Percentiles rank a stretch among this genome's conserved stretches.
These are phyloP conservation scores for Aspergillus carbonarius DNA, from an alignment of 2,329 filamentous ascomycete genomes.

Conservation along the genomic window DNA sequence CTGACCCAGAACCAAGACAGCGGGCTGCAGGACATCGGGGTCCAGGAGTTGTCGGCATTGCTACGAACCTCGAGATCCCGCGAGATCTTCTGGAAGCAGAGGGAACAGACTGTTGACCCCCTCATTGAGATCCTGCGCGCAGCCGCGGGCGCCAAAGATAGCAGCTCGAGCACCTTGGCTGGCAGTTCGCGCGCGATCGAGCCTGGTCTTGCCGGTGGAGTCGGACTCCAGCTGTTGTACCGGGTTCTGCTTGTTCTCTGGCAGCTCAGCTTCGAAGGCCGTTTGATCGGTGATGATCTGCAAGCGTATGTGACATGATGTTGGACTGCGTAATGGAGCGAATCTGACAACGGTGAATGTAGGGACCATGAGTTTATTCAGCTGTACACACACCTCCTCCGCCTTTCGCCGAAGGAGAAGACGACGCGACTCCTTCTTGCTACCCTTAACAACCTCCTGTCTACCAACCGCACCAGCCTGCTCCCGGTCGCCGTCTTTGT, in stretches of 20 bases:
- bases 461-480: conserved; percentile 63
- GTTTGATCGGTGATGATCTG: conserved; percentile 70
- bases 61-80: conserved; percentile 73
- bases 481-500: conserved; percentile 85
- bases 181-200: conserved; percentile 67
- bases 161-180: conserved; percentile 58
- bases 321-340: not conserved
- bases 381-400: conserved; percentile 87
- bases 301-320: conserved; percentile 49
- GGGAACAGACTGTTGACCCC: conserved; percentile 78
- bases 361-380: conserved; percentile 92
- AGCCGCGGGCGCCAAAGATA: conserved; percentile 72
- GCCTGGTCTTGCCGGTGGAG: conserved; percentile 65
- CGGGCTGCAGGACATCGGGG: conserved; percentile 90
- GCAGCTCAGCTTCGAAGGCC: conserved; percentile 90
- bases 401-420: conserved; percentile 95
- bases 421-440: conserved; percentile 88
- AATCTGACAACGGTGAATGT: conserved; percentile 10
- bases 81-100: conserved; percentile 85
- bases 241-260: conserved; percentile 90
- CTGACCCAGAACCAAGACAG: conserved; percentile 83
- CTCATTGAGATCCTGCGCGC: conserved; percentile 75
- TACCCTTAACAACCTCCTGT: conserved; percentile 85
- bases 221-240: conserved; percentile 90
- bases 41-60: conserved; percentile 84